phyloP scores from a whole-genome alignment of 192 early-diverging fungal species.

The Lobosporangium transversale region DNA sequence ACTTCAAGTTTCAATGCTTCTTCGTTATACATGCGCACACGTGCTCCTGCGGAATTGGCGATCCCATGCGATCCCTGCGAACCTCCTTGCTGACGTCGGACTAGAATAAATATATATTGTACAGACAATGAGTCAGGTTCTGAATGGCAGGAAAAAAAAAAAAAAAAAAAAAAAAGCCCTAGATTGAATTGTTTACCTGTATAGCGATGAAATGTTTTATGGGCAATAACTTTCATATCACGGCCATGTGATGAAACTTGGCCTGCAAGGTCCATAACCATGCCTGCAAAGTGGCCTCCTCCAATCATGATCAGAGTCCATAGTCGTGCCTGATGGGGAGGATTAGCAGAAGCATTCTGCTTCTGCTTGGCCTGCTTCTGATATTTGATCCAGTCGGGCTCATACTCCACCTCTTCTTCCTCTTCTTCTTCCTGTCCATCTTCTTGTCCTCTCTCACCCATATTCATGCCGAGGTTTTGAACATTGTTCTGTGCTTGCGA shows the following conservation, averaged over 20 bases:
- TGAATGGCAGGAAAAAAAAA: neutral
- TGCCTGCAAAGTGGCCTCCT: constrained; percentile 93
- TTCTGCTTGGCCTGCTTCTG: constrained; percentile 26
- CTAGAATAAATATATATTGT: constrained; percentile 29
- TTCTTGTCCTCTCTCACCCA: constrained; percentile 3
- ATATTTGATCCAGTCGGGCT: constrained; percentile 35
- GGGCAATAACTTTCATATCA: constrained; percentile 66
- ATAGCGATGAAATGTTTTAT: constrained; percentile 97
- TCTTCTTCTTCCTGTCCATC: constrained; percentile 18
- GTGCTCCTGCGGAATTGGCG: constrained; percentile 89
- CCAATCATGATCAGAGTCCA: constrained; percentile 87
- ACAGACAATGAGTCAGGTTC: neutral
- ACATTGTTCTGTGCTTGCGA: neutral
- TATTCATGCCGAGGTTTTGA: neutral
- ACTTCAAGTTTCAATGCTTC: constrained; percentile 81
- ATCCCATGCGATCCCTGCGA: constrained; percentile 87
- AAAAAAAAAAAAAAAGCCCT: too few relatives aligned
- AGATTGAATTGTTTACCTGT: constrained; percentile 71
- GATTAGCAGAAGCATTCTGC: neutral
- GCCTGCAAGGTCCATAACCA: constrained; percentile 77
- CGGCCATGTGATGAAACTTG: constrained; percentile 35
- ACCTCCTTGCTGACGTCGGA: constrained; percentile 95
- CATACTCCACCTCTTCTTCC: constrained; percentile 12
- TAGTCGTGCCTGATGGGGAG: constrained; percentile 32
- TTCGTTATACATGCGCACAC: constrained; percentile 92